These are phyloP conservation scores for Calvatia gigantea DNA, from an alignment of 768 basidiomycete genomes.

Conservation along the genomic window DNA sequence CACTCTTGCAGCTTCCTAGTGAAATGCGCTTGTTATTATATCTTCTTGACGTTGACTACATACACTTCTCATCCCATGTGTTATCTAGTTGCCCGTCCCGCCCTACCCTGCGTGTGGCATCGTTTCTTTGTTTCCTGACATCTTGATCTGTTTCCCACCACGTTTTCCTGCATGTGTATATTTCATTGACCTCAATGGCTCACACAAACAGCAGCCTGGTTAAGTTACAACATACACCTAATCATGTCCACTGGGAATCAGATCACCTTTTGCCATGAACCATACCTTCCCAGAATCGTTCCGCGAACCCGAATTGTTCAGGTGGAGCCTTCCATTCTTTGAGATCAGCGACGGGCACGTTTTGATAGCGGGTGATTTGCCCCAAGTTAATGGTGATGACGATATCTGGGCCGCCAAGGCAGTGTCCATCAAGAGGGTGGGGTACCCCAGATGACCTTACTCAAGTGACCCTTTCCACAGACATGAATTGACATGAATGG, in stretches of 20 bases:
- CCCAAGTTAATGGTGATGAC: not conserved
- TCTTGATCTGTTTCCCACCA: constrained; percentile 10
- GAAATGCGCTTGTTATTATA: not conserved
- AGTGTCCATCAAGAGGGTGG: not conserved
- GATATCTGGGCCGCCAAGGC: not conserved
- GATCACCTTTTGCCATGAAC: no score
- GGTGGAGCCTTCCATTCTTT: not conserved
- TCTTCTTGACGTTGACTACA: not conserved
- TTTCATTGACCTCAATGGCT: not conserved
- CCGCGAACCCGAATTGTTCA: not conserved
- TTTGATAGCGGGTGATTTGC: no score
- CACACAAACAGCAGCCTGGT: not conserved
- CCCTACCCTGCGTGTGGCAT: not conserved
- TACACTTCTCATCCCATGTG: not conserved
- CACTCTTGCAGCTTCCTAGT: not conserved
- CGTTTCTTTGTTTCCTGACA: not conserved
- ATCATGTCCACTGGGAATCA: not conserved
- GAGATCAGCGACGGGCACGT: not conserved
- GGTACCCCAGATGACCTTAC: not conserved
- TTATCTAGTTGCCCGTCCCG: not conserved
- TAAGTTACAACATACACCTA: not conserved
- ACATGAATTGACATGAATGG: not conserved
- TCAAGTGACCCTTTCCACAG: no score
- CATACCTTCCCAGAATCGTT: no score
- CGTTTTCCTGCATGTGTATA: not conserved